Evolutionary conservation across 768 basidiomycete species (phyloP).

Genomic region (Leucocoprinus leucothites): DNA sequence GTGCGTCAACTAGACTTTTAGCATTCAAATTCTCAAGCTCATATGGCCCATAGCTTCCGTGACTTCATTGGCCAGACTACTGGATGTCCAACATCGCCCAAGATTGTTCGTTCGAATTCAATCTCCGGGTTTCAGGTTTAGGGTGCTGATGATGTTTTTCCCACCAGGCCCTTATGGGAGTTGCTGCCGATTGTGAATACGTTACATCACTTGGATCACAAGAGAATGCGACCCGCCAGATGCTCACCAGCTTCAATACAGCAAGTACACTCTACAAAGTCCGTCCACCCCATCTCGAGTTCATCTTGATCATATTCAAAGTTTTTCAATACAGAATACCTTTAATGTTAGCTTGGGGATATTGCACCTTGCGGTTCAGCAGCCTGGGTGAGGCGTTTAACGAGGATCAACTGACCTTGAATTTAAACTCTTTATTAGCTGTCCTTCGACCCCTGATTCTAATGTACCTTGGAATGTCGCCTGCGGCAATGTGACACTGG

Average conservation of each 20-base stretch:
- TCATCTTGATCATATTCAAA: conserved; percentile 4
- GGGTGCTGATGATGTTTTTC: conserved; percentile 2
- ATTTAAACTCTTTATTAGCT: conserved; percentile 33
- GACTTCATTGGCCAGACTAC: conserved; percentile 60
- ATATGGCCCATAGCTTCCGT: conserved; percentile 49
- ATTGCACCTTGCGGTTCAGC: conserved; percentile 72
- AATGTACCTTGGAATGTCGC: conserved; percentile 72
- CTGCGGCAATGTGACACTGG: conserved; percentile 57
- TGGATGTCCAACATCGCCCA: conserved; percentile 73
- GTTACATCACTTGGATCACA: conserved; percentile 58
- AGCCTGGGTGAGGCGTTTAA: conserved; percentile 37
- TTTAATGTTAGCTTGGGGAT: conserved; percentile 88
- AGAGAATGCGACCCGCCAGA: conserved; percentile 67
- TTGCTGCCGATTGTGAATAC: conserved; percentile 86
- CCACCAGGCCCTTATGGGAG: conserved; percentile 69
- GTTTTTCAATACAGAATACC: conserved; percentile 40
- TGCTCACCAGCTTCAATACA: conserved; percentile 79
- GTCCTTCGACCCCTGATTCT: conserved; percentile 54
- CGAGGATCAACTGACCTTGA: background rate
- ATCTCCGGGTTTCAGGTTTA: background rate
- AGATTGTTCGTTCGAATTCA: conserved; percentile 46
- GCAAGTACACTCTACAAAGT: conserved; percentile 72
- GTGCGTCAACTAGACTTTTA: conserved; percentile 31
- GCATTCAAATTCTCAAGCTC: conserved; percentile 9
- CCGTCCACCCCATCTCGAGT: conserved; percentile 11